Conservation (phyloP, 2,329 filamentous ascomycete species). For the Fusarium sp. region DNA sequence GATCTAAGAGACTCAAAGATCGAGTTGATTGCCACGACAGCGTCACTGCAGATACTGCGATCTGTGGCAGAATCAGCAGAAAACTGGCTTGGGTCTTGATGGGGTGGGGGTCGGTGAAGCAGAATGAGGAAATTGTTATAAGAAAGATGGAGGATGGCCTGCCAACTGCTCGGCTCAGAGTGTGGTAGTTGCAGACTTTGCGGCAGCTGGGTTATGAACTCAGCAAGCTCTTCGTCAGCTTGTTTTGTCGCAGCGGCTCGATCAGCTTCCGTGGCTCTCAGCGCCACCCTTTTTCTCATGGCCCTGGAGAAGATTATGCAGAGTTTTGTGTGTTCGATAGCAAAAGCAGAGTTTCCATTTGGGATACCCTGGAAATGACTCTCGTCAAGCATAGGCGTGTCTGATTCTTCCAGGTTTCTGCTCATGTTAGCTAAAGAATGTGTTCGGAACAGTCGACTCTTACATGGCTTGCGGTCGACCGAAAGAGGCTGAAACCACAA, state of each 20-base stretch:
- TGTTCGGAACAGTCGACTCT: conserved; percentile 21
- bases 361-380: conserved; percentile 58
- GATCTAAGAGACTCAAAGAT: conserved; percentile 47
- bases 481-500: conserved; percentile 53
- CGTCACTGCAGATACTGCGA: conserved; percentile 48
- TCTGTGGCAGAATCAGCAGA: conserved; percentile 37
- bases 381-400: conserved; percentile 57
- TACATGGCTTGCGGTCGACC: conserved; percentile 63
- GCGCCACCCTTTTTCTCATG: conserved; percentile 44
- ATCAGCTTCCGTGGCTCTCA: conserved; percentile 41
- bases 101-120: conserved; percentile 48
- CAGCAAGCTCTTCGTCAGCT: conserved; percentile 49
- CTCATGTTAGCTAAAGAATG: not conserved
- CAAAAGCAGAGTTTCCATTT: conserved; percentile 56
- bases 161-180: conserved; percentile 44
- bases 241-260: conserved; percentile 44
- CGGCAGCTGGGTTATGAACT: conserved; percentile 47
- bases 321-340: conserved; percentile 61
- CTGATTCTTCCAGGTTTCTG: conserved; percentile 61
- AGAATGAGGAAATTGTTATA: conserved; percentile 52
- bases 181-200: conserved; percentile 41
- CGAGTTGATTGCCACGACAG: conserved; percentile 44
- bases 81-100: conserved; percentile 18
- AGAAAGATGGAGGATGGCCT: conserved; percentile 49
- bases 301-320: conserved; percentile 61